A percentile compares a stretch with the other conserved stretches of the same genome.
Conservation (phyloP, 495 filamentous ascomycete genomes). For the Talaromyces thailandensis region DNA sequence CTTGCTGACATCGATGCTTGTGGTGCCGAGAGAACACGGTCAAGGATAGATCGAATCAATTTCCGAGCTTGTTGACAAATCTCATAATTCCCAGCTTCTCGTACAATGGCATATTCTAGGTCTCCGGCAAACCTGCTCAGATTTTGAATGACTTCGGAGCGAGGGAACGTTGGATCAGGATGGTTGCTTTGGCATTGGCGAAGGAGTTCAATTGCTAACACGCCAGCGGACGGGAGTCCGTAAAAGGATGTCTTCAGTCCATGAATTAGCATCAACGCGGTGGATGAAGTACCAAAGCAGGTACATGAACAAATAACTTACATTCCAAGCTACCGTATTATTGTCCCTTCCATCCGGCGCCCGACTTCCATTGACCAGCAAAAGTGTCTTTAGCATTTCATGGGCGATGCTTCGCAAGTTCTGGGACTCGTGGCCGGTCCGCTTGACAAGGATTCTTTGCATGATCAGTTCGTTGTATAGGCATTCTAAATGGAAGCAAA, state of each 20-base stretch:
- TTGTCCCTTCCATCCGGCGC: slow-evolving; percentile 19
- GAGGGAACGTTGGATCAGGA: slow-evolving; percentile 4
- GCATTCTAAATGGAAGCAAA: slow-evolving; percentile 20
- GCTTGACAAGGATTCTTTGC: slow-evolving; percentile 37
- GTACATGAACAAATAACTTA: not conserved
- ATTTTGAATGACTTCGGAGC: slow-evolving; percentile 12
- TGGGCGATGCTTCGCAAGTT: slow-evolving; percentile 32
- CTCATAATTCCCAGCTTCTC: slow-evolving; percentile 12
- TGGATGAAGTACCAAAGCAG: not conserved
- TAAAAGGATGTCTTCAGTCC: slow-evolving; percentile 9
- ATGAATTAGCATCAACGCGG: not conserved
- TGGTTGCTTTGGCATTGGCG: slow-evolving; percentile 2
- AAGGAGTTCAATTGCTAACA: slow-evolving; percentile 13
- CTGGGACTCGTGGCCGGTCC: slow-evolving; percentile 23
- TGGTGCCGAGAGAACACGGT: slow-evolving; percentile 4
- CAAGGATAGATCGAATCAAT: slow-evolving; percentile 8
- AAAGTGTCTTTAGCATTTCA: slow-evolving; percentile 28
- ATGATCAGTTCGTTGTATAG: slow-evolving; percentile 40
- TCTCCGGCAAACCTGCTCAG: slow-evolving; percentile 11
- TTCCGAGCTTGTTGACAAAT: slow-evolving; percentile 13
- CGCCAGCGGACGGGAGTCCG: slow-evolving; percentile 11
- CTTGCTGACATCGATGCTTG: not conserved
- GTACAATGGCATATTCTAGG: slow-evolving; percentile 8
- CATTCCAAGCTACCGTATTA: slow-evolving; percentile 9
- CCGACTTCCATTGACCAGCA: slow-evolving; percentile 25